Conservation (phyloP, 306 rosid species). For the Mimosa pudica region DNA sequence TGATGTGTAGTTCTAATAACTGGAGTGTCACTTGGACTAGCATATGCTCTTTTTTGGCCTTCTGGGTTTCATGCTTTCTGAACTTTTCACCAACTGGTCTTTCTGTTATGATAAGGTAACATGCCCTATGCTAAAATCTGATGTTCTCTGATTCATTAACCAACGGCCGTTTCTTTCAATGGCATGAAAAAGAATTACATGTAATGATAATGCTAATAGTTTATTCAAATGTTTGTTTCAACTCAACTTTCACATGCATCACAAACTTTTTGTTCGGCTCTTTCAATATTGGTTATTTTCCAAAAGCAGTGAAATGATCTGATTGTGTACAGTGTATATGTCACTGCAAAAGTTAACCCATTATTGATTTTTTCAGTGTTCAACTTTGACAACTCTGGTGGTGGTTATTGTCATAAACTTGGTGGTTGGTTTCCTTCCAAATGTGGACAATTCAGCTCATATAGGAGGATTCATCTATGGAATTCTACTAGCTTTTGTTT, state of each 20-base stretch:
- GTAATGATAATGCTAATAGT: too few species aligned
- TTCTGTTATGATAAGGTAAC: conserved; percentile 74
- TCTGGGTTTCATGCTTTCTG: conserved; percentile 92
- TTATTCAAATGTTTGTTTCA: too few species aligned
- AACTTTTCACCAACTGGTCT: conserved; percentile 93
- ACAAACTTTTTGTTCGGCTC: too few species aligned
- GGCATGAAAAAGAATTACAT: too few species aligned
- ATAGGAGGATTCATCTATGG: conserved; percentile 85
- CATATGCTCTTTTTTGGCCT: conserved; percentile 92
- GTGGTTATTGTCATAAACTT: conserved; percentile 62
- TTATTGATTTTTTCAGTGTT: conserved; percentile 55
- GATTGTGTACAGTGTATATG: background rate
- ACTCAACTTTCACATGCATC: background rate
- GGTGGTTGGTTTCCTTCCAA: conserved; percentile 87
- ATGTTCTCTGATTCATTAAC: too few species aligned
- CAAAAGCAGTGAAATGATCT: background rate
- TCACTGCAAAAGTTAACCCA: conserved; percentile 4
- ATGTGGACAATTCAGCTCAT: conserved; percentile 90
- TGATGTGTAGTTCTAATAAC: conserved; percentile 59
- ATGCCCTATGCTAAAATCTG: background rate
- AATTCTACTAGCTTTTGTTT: conserved; percentile 72
- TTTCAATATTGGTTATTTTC: too few species aligned
- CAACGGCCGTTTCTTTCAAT: too few species aligned
- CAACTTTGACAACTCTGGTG: conserved; percentile 56
- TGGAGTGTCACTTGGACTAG: conserved; percentile 85